A percentile compares a stretch with the other conserved stretches of the same genome.
Conservation (phyloP, 805 yeast species). For the Metschnikowia aberdeeniae region DNA sequence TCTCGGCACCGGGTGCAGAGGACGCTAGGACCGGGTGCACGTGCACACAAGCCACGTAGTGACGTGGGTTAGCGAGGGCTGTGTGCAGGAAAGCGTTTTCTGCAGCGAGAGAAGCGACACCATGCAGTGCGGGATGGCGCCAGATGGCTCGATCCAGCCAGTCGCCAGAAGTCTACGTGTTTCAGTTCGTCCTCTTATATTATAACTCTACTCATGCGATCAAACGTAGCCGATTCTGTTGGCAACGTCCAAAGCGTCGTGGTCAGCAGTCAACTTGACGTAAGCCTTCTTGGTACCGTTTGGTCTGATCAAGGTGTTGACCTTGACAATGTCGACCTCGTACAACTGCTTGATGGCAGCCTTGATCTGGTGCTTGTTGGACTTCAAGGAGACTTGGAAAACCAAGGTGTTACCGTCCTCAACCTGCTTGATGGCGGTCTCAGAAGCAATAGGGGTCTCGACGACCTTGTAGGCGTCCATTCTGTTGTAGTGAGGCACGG, state of each 20-base stretch:
- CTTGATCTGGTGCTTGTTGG: constrained; percentile 99
- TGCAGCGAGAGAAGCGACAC: too few species aligned
- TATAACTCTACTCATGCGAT: constrained; percentile 25
- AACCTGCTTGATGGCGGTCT: constrained; percentile 98
- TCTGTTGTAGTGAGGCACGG: constrained; percentile 97
- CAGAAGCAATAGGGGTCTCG: constrained; percentile 93
- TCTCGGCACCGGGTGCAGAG: too few species aligned
- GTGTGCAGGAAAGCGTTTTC: too few species aligned
- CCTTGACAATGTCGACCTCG: constrained; percentile 89
- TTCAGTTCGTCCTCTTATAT: constrained; percentile 17
- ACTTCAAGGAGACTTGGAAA: constrained; percentile 93
- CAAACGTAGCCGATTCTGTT: constrained; percentile 99
- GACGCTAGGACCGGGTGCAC: too few species aligned
- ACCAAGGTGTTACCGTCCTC: constrained; percentile 99
- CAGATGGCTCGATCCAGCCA: too few species aligned
- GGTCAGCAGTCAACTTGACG: constrained; percentile 97
- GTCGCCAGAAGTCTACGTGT: not conserved
- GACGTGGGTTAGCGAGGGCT: too few species aligned
- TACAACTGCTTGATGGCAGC: constrained; percentile 96
- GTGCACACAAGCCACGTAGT: too few species aligned
- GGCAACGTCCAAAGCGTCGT: constrained; percentile 99
- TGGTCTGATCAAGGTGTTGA: constrained; percentile 97
- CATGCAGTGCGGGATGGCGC: too few species aligned
- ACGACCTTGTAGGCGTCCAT: constrained; percentile 92
- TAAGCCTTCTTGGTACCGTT: constrained; percentile 99